Evolutionary conservation across 352 stramenopile genomes (phyloP), one percentile per base, ranked within the genome.

Genomic region (Phytophthora sojae): DNA sequence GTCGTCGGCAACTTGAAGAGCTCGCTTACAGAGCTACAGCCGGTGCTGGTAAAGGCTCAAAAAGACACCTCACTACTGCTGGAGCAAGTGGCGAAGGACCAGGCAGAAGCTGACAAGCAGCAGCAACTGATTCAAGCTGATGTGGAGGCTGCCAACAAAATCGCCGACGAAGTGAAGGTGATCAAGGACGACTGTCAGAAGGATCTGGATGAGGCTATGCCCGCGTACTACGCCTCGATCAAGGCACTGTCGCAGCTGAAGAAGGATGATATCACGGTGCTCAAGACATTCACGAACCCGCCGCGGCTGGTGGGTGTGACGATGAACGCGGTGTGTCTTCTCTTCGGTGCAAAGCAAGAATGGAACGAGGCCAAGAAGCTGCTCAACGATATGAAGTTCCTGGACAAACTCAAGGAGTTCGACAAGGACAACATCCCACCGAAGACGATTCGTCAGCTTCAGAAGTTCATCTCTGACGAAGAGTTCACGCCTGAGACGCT

Each of bases 111-210:
- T 8, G 95, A 98, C 64, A 95, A 93, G 52, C 92, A 98, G 56
- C 91, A 97, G 55, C 88, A 91, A 29, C 71, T 97, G 6, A 96
- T 98, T 60, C 93, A 98, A 75, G 88, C 89, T 19, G 94, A 98
- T 63, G 90, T 97, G 9, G 84, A 96, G 66, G 94, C 95, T 47
- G 90, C 90, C 2, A 98, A 97, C 75, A 89, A 91, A 57, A 96
- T 98, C 30, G 93, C 93, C 5, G 90, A 81, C 3, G 92, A 98
- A 65, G 95, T 99, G 19, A 96, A 97, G 58, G 81, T 82, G 9
- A 98, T 98, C 72, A 98, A 98, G 63, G 87, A 98, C 57, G 95
- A 98, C 55, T 98, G 94, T 61, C 92, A 99, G 52, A 91, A 90
- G 35, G 96, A 99, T 69, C 75, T 98, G 29, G 91, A 97, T 45